Evolutionary conservation across 208 protist genomes (phyloP).

Genomic region (Leishmania martiniquensis): DNA sequence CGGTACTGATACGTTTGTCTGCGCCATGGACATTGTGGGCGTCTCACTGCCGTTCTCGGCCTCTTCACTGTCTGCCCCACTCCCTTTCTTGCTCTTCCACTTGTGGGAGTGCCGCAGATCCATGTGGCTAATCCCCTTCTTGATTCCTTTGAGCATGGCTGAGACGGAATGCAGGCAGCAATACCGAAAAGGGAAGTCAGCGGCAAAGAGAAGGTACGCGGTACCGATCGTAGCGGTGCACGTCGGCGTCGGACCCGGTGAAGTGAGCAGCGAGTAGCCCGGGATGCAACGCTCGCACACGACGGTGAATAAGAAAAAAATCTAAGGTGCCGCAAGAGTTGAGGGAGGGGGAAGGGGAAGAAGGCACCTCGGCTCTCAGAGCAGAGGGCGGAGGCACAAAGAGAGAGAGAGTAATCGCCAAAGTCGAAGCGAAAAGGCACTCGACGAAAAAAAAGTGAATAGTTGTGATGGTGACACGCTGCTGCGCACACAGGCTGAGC

Average conservation of each 20-base stretch:
- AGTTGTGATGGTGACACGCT: neutral
- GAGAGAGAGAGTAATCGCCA: neutral
- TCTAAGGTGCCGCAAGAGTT: no score
- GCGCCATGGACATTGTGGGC: neutral
- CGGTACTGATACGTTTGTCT: neutral
- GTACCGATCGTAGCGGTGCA: neutral
- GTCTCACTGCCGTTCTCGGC: neutral
- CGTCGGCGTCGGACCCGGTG: no score
- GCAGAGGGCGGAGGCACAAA: no score
- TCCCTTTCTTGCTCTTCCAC: conserved; percentile 1
- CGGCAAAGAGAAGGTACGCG: neutral
- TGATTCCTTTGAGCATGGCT: conserved; percentile 24
- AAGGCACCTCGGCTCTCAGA: no score
- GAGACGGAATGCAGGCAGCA: neutral
- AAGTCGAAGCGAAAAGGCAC: no score
- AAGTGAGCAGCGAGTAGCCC: no score
- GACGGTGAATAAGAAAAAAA: no score
- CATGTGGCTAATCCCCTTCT: conserved; percentile 23
- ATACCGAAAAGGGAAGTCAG: neutral
- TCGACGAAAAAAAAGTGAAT: no score
- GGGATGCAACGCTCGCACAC: no score
- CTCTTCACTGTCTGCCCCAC: neutral
- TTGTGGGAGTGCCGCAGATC: conserved; percentile 22
- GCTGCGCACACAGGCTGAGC: neutral
- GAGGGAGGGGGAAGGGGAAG: no score